phyloP scores from a whole-genome alignment of 2,329 filamentous ascomycete genomes.

The Alternaria incomplexa region DNA sequence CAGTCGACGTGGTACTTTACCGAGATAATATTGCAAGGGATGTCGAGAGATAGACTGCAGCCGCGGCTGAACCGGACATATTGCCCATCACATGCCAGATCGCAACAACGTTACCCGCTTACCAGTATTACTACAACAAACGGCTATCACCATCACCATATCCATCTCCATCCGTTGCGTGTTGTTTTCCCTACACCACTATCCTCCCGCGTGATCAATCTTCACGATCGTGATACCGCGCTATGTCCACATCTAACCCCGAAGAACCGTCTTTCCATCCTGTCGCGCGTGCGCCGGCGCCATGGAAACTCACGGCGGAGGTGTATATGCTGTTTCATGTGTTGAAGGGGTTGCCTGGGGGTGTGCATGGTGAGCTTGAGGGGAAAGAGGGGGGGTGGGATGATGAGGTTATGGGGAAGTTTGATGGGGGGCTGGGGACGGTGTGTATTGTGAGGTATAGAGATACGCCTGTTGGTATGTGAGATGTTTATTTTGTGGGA shows the following conservation, averaged over 20 bases:
- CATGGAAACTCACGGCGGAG: conserved; percentile 35
- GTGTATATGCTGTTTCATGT: conserved; percentile 35
- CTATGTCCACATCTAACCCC: neutral
- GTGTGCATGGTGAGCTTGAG: conserved; percentile 36
- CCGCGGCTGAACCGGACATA: neutral
- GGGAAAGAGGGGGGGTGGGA: conserved; percentile 23
- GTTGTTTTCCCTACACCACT: neutral
- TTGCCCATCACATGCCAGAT: neutral
- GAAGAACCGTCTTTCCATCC: conserved; percentile 22
- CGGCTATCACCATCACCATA: neutral
- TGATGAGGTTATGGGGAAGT: conserved; percentile 23
- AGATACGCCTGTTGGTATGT: conserved; percentile 42
- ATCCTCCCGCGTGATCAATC: neutral
- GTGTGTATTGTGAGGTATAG: conserved; percentile 39
- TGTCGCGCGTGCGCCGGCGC: conserved; percentile 28
- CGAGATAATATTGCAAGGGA: neutral
- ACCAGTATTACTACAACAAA: too few species aligned
- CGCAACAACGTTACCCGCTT: too few species aligned
- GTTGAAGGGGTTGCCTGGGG: conserved; percentile 28
- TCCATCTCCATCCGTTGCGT: too few species aligned
- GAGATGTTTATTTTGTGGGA: neutral
- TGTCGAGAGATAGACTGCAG: neutral
- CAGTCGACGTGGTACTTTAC: neutral
- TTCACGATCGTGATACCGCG: neutral
- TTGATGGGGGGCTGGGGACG: conserved; percentile 34